phyloP scores from a whole-genome alignment of 2,329 filamentous ascomycete species.

The Chaetomium sp. region DNA sequence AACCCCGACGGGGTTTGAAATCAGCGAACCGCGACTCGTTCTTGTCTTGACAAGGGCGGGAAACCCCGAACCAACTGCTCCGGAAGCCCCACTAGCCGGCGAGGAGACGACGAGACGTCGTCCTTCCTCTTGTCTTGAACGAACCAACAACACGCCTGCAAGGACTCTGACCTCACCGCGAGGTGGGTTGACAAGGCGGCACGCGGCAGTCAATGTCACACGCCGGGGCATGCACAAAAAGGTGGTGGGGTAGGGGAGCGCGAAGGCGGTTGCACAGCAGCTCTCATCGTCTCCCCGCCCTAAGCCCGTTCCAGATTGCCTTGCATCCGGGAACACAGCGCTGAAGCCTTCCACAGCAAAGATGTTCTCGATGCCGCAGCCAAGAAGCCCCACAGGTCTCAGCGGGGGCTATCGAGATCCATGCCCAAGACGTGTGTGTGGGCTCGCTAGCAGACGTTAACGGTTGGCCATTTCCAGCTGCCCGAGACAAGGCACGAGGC shows the following conservation, averaged over 20 bases:
- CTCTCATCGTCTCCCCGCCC: not conserved
- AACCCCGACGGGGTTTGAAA: not conserved
- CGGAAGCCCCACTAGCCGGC: too few relatives aligned
- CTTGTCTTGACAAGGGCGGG: not conserved
- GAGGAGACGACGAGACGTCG: too few relatives aligned
- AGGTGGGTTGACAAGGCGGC: too few relatives aligned
- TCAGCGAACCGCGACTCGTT: not conserved
- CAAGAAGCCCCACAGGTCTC: not conserved
- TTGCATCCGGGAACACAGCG: not conserved
- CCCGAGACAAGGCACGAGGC: not conserved
- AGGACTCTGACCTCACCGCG: too few relatives aligned
- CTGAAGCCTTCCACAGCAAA: not conserved
- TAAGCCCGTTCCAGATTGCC: constrained; percentile 1
- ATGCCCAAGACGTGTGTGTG: not conserved
- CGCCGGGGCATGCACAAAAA: too few relatives aligned
- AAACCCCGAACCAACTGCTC: not conserved
- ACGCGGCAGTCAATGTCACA: too few relatives aligned
- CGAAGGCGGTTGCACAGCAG: not conserved
- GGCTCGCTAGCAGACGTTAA: not conserved
- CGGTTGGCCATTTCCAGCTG: not conserved
- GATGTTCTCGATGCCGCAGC: not conserved
- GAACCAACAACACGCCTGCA: too few relatives aligned
- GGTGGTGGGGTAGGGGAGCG: too few relatives aligned
- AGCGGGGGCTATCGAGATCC: not conserved
- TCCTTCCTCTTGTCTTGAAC: too few relatives aligned